Conservation (phyloP, 2,329 filamentous ascomycete genomes). For the Fusarium equiseti region DNA sequence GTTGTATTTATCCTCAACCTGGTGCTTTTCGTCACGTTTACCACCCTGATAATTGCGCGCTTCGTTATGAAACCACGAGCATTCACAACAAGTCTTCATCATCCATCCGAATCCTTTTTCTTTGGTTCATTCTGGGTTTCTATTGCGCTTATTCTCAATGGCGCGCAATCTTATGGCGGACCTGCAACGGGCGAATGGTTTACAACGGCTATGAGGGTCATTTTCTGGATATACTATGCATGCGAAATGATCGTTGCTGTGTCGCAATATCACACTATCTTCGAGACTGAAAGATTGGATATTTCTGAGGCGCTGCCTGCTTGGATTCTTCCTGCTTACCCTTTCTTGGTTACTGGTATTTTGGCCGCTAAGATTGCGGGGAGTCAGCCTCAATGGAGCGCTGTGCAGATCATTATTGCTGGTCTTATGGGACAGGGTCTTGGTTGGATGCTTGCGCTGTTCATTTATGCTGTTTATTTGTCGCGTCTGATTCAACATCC, state of each 20-base stretch:
- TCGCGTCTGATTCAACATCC: slow-evolving; percentile 24
- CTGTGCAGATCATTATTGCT: slow-evolving; percentile 17
- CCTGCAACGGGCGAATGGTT: slow-evolving; percentile 16
- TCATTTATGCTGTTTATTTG: slow-evolving; percentile 24
- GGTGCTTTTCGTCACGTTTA: slow-evolving; percentile 10
- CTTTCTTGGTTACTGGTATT: slow-evolving; percentile 25
- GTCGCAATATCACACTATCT: slow-evolving; percentile 15
- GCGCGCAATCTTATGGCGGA: slow-evolving; percentile 23
- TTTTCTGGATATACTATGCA: slow-evolving; percentile 30
- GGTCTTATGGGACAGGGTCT: slow-evolving; percentile 26
- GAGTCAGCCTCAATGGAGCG: slow-evolving; percentile 18
- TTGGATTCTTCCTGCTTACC: slow-evolving; percentile 26
- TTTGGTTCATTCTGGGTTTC: slow-evolving; percentile 24
- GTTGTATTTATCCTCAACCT: slow-evolving; percentile 27
- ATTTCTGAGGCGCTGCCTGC: slow-evolving; percentile 17
- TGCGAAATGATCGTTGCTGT: slow-evolving; percentile 28
- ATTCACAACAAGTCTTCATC: slow-evolving; percentile 15
- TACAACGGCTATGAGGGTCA: background rate
- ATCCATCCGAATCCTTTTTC: slow-evolving; percentile 27
- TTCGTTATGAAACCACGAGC: slow-evolving; percentile 19
- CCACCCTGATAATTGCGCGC: slow-evolving; percentile 1
- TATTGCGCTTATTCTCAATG: slow-evolving; percentile 12
- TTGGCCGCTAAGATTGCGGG: slow-evolving; percentile 18
- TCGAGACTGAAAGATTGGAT: slow-evolving; percentile 12
- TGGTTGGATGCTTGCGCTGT: slow-evolving; percentile 28